Percentiles rank a stretch among this genome's conserved stretches.
These are phyloP conservation scores for Aspergillus niger DNA, from an alignment of 2,329 filamentous ascomycete species.

Conservation along the genomic window DNA sequence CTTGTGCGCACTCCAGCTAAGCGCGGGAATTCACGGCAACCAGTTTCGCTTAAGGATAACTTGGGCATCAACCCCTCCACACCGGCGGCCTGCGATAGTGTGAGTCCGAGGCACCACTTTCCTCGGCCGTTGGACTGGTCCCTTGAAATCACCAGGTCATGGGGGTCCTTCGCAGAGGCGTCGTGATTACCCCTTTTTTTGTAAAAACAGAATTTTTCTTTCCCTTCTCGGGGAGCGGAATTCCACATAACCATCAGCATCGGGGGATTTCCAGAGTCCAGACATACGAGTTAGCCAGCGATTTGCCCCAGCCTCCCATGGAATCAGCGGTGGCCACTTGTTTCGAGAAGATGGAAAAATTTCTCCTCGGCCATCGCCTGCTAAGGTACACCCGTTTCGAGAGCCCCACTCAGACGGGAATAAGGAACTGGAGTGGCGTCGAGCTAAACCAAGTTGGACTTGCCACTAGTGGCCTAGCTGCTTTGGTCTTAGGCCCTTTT, in stretches of 20 bases:
- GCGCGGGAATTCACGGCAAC: constrained; percentile 22
- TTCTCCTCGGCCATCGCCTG: constrained; percentile 7
- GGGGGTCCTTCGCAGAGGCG: not conserved
- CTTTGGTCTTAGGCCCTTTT: constrained; percentile 8
- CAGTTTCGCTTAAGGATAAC: constrained; percentile 20
- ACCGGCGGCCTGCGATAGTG: constrained; percentile 14
- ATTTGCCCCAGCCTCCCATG: not conserved
- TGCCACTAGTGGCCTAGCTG: constrained; percentile 13
- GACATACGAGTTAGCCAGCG: not conserved
- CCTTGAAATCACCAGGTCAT: not conserved
- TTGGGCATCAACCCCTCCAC: constrained; percentile 27
- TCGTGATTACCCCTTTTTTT: not conserved
- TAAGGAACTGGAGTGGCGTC: constrained; percentile 28
- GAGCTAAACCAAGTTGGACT: constrained; percentile 23
- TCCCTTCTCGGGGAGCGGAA: not conserved
- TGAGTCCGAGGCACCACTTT: constrained; percentile 19
- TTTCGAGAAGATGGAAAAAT: constrained; percentile 6
- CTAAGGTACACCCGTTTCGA: constrained; percentile 16
- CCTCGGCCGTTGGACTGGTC: constrained; percentile 11
- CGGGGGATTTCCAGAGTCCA: not conserved
- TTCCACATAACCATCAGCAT: not conserved
- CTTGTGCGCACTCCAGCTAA: not conserved
- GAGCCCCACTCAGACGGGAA: constrained; percentile 23
- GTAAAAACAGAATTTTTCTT: too few relatives aligned
- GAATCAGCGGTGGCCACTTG: constrained; percentile 11